Evolutionary conservation across 2,329 filamentous ascomycete genomes (phyloP).

Genomic region (Orbilia quercus): DNA sequence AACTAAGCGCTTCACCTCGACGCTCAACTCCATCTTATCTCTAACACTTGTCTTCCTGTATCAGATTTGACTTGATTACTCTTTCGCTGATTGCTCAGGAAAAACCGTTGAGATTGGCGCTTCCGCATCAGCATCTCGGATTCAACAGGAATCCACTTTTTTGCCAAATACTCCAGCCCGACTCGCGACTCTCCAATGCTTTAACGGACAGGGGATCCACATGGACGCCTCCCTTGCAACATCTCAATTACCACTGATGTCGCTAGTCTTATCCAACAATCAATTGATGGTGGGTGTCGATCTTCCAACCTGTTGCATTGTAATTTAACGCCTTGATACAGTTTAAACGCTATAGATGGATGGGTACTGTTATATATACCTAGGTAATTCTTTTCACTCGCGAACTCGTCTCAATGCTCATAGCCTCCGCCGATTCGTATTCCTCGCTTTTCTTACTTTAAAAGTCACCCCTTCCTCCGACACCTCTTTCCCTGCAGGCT

Average conservation of each 20-base stretch:
- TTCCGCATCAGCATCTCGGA: conserved; percentile 12
- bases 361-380: conserved; percentile 25
- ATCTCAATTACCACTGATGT: conserved; percentile 40
- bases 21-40: conserved; percentile 14
- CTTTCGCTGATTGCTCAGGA: conserved; percentile 10
- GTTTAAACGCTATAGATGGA: conserved; percentile 29
- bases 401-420: conserved; percentile 24
- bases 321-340: conserved; percentile 8
- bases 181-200: conserved; percentile 35
- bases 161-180: conserved; percentile 21
- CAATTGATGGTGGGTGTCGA: conserved; percentile 9
- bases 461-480: conserved; percentile 72
- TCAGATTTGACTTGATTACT: conserved; percentile 31
- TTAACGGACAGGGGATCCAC: conserved; percentile 47
- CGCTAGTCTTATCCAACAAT: conserved; percentile 25
- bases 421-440: conserved; percentile 60
- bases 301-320: conserved; percentile 6
- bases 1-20: conserved; percentile 44
- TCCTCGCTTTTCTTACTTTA: conserved; percentile 81
- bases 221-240: conserved; percentile 39
- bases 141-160: conserved; percentile 8
- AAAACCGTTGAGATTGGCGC: conserved; percentile 35
- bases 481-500: conserved; percentile 46
- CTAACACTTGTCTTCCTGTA: conserved; percentile 11
- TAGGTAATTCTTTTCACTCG: neutral